These are phyloP conservation scores for Aurantiochytrium sp. DNA, from an alignment of 108 stramenopile species.

Conservation along the genomic window DNA sequence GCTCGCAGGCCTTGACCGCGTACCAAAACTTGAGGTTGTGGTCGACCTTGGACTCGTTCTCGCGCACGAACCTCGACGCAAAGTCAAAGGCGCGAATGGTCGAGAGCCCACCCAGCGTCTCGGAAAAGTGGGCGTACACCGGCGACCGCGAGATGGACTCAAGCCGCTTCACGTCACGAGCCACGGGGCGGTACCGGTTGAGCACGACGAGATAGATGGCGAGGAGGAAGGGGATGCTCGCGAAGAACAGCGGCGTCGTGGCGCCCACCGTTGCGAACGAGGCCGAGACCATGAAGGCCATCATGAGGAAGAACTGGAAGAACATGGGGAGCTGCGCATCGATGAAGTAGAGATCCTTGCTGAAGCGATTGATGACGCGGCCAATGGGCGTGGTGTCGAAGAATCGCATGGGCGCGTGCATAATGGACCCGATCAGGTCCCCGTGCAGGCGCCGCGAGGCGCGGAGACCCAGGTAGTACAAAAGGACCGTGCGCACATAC, in stretches of 20 bases:
- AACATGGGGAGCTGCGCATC: conserved; percentile 41
- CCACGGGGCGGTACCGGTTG: conserved; percentile 70
- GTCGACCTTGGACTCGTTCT: conserved; percentile 64
- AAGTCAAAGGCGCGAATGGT: conserved; percentile 81
- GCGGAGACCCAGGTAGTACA: conserved; percentile 69
- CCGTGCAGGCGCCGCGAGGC: conserved; percentile 73
- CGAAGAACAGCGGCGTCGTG: conserved; percentile 61
- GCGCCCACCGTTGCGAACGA: neutral
- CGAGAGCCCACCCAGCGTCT: conserved; percentile 78
- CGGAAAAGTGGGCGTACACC: conserved; percentile 85
- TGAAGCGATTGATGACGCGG: conserved; percentile 74
- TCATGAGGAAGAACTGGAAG: neutral
- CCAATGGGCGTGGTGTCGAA: conserved; percentile 89
- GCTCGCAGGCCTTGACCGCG: conserved; percentile 62
- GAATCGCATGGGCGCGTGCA: conserved; percentile 76
- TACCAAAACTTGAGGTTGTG: conserved; percentile 62
- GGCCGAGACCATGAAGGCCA: no score
- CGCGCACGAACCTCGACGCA: conserved; percentile 48
- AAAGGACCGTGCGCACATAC: conserved; percentile 53
- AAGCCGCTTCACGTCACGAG: conserved; percentile 75
- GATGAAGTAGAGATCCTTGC: conserved; percentile 68
- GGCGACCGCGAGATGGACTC: conserved; percentile 83
- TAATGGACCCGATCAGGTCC: conserved; percentile 60
- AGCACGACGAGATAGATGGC: conserved; percentile 58
- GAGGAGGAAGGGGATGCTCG: conserved; percentile 55